phyloP scores from a whole-genome alignment of 2,329 filamentous ascomycete genomes.

The Fusarium sp. region DNA sequence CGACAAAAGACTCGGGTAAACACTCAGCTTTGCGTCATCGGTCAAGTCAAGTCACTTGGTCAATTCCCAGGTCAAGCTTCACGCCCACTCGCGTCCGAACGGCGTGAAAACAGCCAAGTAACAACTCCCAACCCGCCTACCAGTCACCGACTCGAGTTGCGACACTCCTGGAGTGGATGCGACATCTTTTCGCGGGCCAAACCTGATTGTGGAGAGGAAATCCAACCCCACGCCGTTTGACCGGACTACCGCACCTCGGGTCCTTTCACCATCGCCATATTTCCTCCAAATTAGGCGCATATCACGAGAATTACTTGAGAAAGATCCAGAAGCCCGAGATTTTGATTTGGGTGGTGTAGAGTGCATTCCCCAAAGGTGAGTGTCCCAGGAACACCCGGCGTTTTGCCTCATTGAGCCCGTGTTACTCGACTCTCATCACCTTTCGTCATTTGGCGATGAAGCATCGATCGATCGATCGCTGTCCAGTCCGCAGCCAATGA shows the following conservation, averaged over 20 bases:
- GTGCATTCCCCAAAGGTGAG: constrained; percentile 33
- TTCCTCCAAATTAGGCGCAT: neutral
- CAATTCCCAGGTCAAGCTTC: neutral
- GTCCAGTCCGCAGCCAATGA: constrained; percentile 45
- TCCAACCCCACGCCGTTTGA: constrained; percentile 11
- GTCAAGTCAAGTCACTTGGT: neutral
- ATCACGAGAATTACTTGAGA: neutral
- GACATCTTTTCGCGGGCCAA: constrained; percentile 5
- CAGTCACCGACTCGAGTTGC: neutral
- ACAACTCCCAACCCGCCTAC: neutral
- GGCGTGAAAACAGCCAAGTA: neutral
- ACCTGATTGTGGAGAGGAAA: constrained; percentile 30
- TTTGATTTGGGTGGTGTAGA: constrained; percentile 2
- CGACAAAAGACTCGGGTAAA: neutral
- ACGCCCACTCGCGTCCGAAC: neutral
- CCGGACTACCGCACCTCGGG: constrained; percentile 9
- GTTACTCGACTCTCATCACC: constrained; percentile 28
- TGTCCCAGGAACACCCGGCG: constrained; percentile 21
- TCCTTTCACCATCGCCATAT: neutral
- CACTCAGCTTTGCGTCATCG: neutral
- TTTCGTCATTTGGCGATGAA: constrained; percentile 47
- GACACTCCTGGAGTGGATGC: constrained; percentile 13
- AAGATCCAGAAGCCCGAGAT: too few relatives aligned
- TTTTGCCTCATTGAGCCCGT: constrained; percentile 26
- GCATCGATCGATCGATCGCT: constrained; percentile 55